These are phyloP conservation scores for Colletotrichum sidae DNA, from an alignment of 2,329 filamentous ascomycete species.

Conservation along the genomic window DNA sequence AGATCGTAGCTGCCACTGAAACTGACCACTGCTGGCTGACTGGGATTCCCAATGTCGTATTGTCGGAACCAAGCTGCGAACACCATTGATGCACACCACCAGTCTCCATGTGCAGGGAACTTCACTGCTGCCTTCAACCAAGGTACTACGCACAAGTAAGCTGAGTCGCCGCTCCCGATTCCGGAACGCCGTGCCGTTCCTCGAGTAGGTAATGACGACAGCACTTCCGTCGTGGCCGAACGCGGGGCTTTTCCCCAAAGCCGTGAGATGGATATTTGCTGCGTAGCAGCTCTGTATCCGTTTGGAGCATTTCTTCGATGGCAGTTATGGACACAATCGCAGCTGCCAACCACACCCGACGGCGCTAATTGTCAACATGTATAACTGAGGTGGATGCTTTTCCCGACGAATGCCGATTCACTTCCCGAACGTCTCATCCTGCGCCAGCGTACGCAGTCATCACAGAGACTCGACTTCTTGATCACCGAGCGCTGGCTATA, in stretches of 20 bases:
- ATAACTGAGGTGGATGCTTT: neutral
- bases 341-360: conserved; percentile 4
- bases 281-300: too few species aligned
- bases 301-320: too few species aligned
- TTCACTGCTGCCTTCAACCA: too few species aligned
- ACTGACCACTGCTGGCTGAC: too few species aligned
- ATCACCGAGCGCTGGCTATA: conserved; percentile 4
- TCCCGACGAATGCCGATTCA: too few species aligned
- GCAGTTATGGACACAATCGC: conserved; percentile 11
- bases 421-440: too few species aligned
- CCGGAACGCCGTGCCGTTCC: conserved; percentile 14
- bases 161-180: conserved; percentile 8
- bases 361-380: conserved; percentile 4
- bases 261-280: neutral
- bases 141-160: neutral
- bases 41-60: too few species aligned
- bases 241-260: conserved; percentile 17
- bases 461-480: neutral
- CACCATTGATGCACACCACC: too few species aligned
- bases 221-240: conserved; percentile 11
- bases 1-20: conserved; percentile 1
- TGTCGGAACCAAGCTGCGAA: too few species aligned
- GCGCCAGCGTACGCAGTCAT: neutral
- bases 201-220: conserved; percentile 16
- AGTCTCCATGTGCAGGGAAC: too few species aligned